Evolutionary conservation across 2,329 filamentous ascomycete genomes (phyloP), one percentile per base, ranked within the genome.

Genomic region (Sclerotinia nivalis): DNA sequence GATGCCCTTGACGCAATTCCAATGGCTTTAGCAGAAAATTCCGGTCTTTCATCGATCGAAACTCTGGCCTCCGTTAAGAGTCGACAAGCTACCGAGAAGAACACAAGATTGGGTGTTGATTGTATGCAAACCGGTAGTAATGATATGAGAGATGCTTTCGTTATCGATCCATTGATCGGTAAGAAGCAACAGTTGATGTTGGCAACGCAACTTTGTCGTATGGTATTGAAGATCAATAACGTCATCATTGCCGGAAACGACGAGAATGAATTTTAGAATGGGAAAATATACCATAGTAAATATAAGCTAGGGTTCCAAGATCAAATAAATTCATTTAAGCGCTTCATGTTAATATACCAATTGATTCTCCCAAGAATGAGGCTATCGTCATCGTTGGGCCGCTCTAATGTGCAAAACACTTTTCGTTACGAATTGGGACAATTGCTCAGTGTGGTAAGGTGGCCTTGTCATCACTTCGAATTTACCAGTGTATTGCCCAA

Each of bases 151-250:
- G 90, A 97, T 76, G 92, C 96, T 75, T 99, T 99, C 81, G 96
- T 97, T 75, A 98, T 99, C 79, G 96, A 99, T 80, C 96, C 96
- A 67, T 84, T 99, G 78, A 99, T 99, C 80, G 96, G 96, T 76
- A 99, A 99, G 88, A 92, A 93, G 82, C 94, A 97, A 84, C 96
- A 99, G 83, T 87, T 99, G 72, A 89, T 97, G 83, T 87, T 99
- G 74, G 96, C 96, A 45, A 99, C 96, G 66, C 96, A 99, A 84
- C 85, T 99, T 75, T 98, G 96, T 85, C 90, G 96, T 75, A 98
- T 99, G 95, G 94, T 97, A 75, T 86, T 97, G 76, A 97, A 97
- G 89, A 89, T 94, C 80, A 97, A 97, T 85, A 97, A 97, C 80
- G 94, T 97, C 74, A 97, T 97, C 81, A 90, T 97, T 77, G 89